A percentile compares a stretch with the other conserved stretches of the same genome.
Conservation (phyloP, 2,329 filamentous ascomycete species). For the Sporothrix dimorphospora region DNA sequence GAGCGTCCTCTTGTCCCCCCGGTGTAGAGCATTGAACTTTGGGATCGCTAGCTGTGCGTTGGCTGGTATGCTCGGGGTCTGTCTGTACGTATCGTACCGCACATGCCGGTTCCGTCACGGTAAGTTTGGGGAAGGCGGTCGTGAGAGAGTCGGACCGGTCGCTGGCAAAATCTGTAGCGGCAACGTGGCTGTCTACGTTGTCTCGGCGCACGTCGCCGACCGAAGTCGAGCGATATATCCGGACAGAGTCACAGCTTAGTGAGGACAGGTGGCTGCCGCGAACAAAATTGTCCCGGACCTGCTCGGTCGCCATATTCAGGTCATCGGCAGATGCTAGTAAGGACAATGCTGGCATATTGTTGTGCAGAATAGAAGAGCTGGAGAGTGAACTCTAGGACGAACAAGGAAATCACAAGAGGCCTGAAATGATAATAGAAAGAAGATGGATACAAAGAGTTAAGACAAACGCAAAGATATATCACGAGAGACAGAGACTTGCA, state of each 20-base stretch:
- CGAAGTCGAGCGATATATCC: constrained; percentile 14
- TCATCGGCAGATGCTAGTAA: not conserved
- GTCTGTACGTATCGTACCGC: no score
- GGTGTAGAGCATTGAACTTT: not conserved
- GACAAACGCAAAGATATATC: not conserved
- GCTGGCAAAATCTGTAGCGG: not conserved
- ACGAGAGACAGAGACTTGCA: not conserved
- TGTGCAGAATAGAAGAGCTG: not conserved
- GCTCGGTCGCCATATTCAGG: not conserved
- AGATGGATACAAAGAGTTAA: not conserved
- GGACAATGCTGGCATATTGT: not conserved
- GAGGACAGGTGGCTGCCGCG: not conserved
- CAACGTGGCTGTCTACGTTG: not conserved
- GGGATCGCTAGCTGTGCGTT: not conserved
- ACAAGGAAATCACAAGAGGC: not conserved
- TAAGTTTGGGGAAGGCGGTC: not conserved
- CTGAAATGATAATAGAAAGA: not conserved
- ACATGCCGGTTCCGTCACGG: not conserved
- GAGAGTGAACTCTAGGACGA: not conserved
- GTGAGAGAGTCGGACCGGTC: not conserved
- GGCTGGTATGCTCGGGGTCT: not conserved
- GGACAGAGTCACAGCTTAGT: constrained; percentile 24
- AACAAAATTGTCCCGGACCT: not conserved
- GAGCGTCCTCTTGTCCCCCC: not conserved
- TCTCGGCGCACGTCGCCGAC: no score